Percentiles rank a stretch among this genome's conserved stretches.
phyloP scores from a whole-genome alignment of 2,329 filamentous ascomycete species.

The Chalara sp. region DNA sequence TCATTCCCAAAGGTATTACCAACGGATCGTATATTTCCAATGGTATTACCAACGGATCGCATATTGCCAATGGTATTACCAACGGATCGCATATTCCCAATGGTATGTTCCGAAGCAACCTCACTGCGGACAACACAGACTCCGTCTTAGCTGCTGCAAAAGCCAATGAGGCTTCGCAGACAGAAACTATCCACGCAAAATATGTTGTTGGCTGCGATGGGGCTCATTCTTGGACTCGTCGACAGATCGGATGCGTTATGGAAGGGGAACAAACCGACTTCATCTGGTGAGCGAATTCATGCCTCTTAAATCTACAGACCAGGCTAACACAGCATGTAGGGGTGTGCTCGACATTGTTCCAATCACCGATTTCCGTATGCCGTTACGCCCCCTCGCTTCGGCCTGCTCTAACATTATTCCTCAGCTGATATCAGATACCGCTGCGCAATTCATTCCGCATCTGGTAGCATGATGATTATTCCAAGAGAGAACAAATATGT shows the following conservation, averaged over 20 bases:
- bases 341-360: constrained; percentile 44
- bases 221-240: constrained; percentile 45
- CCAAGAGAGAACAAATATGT: constrained; percentile 49
- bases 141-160: constrained; percentile 25
- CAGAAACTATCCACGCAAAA: constrained; percentile 48
- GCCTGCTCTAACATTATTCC: constrained; percentile 53
- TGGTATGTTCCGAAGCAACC: constrained; percentile 53
- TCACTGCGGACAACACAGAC: constrained; percentile 49
- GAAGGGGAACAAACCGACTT: constrained; percentile 51
- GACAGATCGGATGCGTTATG: constrained; percentile 46
- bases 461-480: constrained; percentile 54
- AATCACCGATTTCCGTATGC: constrained; percentile 35
- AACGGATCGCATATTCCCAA: constrained; percentile 28
- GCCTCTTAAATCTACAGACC: constrained; percentile 33
- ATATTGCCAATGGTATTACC: too few relatives aligned
- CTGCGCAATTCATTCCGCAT: constrained; percentile 45
- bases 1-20: constrained; percentile 36
- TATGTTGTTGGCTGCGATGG: constrained; percentile 59
- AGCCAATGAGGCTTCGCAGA: constrained; percentile 36
- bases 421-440: constrained; percentile 57
- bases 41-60: constrained; percentile 12
- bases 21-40: not conserved
- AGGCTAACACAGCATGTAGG: constrained; percentile 7
- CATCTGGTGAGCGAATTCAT: constrained; percentile 50
- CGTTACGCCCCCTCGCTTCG: constrained; percentile 2